Conservation (phyloP, 208 protist genomes). For the Angomonas ambiguus region DNA sequence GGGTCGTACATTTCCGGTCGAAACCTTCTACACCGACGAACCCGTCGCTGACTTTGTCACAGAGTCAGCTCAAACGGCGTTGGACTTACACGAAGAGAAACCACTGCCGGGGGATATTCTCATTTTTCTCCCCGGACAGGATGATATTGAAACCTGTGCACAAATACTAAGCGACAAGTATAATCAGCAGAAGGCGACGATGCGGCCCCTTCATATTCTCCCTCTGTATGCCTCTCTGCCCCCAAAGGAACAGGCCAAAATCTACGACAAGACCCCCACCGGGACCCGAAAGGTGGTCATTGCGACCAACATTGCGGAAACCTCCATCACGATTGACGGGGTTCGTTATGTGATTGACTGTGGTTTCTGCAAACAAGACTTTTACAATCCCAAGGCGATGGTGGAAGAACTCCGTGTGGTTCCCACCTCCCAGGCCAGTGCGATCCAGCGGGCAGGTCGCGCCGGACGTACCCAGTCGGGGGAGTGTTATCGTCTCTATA, state of each 20-base stretch:
- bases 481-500: constrained; percentile 97
- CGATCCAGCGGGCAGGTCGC: constrained; percentile 93
- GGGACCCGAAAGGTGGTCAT: constrained; percentile 95
- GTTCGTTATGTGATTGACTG: constrained; percentile 98
- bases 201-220: constrained; percentile 92
- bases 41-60: constrained; percentile 98
- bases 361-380: constrained; percentile 97
- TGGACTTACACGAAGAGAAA: constrained; percentile 86
- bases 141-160: constrained; percentile 95
- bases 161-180: constrained; percentile 56
- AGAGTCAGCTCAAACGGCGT: constrained; percentile 92
- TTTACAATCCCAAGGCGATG: constrained; percentile 95
- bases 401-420: constrained; percentile 96
- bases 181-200: constrained; percentile 36
- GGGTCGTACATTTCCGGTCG: constrained; percentile 97
- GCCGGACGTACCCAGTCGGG: constrained; percentile 94
- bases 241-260: constrained; percentile 96
- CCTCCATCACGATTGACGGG: constrained; percentile 99
- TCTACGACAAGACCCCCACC: constrained; percentile 91
- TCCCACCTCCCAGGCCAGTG: constrained; percentile 95
- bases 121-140: constrained; percentile 99
- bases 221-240: constrained; percentile 98
- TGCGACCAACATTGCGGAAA: constrained; percentile 99
- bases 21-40: constrained; percentile 91
- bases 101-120: constrained; percentile 98